phyloP scores from a whole-genome alignment of 768 basidiomycete genomes.

The Boletus rubroflammeus region DNA sequence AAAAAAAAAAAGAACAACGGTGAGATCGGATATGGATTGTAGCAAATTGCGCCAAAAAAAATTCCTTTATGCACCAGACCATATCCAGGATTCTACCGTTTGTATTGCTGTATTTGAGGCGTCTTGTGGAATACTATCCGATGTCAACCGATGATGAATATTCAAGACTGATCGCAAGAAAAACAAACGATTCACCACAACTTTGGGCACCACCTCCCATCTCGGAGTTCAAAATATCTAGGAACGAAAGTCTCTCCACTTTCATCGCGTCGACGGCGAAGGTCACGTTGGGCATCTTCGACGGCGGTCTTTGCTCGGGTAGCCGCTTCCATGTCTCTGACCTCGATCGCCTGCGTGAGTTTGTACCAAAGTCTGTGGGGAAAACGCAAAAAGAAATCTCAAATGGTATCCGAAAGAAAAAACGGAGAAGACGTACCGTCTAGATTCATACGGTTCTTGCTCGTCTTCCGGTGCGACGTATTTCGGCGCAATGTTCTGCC shows the following conservation, averaged over 20 bases:
- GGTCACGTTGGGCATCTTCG: slow-evolving; percentile 89
- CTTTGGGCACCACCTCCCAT: slow-evolving; percentile 83
- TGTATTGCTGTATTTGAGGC: slow-evolving; percentile 63
- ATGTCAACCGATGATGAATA: not conserved
- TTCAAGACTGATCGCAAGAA: too few relatives aligned
- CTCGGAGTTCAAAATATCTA: slow-evolving; percentile 73
- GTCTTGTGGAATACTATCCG: slow-evolving; percentile 58
- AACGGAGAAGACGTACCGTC: slow-evolving; percentile 48
- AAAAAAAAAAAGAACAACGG: not conserved
- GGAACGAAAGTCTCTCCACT: slow-evolving; percentile 64
- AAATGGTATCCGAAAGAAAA: not conserved
- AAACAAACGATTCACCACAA: slow-evolving; percentile 33
- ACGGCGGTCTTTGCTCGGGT: slow-evolving; percentile 86
- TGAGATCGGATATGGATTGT: slow-evolving; percentile 19
- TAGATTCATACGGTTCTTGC: slow-evolving; percentile 89
- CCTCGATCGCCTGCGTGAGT: slow-evolving; percentile 79
- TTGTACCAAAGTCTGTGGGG: slow-evolving; percentile 60
- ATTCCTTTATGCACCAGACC: slow-evolving; percentile 33
- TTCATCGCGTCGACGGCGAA: slow-evolving; percentile 70
- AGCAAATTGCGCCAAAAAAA: not conserved
- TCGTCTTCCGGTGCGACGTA: slow-evolving; percentile 80
- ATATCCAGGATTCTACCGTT: slow-evolving; percentile 81
- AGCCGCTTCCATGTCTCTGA: slow-evolving; percentile 92
- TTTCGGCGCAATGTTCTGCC: slow-evolving; percentile 71
- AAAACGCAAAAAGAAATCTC: not conserved